Percentiles rank a stretch among this genome's conserved stretches.
These are phyloP conservation scores for Aspergillus indologenus DNA, from an alignment of 495 filamentous ascomycete species.

Conservation along the genomic window DNA sequence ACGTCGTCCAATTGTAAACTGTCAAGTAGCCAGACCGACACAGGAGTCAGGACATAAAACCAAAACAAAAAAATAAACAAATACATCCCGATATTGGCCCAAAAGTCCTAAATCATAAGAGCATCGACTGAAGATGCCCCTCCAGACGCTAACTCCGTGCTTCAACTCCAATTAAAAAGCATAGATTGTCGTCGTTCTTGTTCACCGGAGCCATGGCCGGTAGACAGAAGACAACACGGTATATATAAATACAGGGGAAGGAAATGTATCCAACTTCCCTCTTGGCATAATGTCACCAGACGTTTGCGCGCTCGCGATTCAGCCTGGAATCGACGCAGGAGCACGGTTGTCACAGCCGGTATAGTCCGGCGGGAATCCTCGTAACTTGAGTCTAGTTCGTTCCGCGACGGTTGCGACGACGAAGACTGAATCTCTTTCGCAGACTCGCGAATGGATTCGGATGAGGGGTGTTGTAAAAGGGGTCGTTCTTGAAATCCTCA, in stretches of 20 bases:
- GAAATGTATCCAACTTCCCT: background rate
- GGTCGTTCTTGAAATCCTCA: slow-evolving; percentile 47
- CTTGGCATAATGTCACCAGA: background rate
- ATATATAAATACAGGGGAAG: background rate
- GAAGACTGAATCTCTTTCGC: slow-evolving; percentile 32
- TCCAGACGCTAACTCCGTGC: background rate
- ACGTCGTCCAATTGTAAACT: background rate
- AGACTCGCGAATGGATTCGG: slow-evolving; percentile 35
- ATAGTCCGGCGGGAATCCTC: background rate
- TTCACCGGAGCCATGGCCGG: background rate
- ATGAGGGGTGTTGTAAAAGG: slow-evolving; percentile 39
- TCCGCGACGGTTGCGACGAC: slow-evolving; percentile 32
- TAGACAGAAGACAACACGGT: background rate
- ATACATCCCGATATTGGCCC: background rate
- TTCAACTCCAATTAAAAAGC: background rate
- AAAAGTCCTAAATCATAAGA: background rate
- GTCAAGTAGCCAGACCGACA: background rate
- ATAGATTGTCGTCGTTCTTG: background rate
- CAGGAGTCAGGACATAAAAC: background rate
- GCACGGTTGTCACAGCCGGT: background rate
- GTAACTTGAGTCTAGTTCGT: slow-evolving; percentile 19
- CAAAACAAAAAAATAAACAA: background rate
- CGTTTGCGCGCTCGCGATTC: background rate
- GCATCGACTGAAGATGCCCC: background rate
- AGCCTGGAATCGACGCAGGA: background rate